Percentiles rank a stretch among this genome's conserved stretches.
These are phyloP conservation scores for Coriolopsis trogii DNA, from an alignment of 1,284 basidiomycete species.

Conservation along the genomic window DNA sequence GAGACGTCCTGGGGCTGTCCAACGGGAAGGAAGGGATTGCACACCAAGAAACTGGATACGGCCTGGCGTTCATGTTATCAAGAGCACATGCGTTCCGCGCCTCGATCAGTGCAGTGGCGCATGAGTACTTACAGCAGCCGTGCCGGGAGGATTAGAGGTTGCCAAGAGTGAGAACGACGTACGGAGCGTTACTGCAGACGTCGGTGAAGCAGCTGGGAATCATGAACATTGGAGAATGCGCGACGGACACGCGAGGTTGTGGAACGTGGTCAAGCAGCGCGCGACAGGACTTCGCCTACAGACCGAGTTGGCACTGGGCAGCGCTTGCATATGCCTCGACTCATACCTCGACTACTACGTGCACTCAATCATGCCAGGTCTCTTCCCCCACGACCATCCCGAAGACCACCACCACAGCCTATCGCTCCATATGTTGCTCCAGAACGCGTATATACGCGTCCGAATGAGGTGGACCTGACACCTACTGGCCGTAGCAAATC, in stretches of 20 bases:
- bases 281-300: background rate
- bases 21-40: constrained; percentile 13
- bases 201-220: too few relatives aligned
- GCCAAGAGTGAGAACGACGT: too few relatives aligned
- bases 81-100: constrained; percentile 5
- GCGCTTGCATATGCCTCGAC: constrained; percentile 64
- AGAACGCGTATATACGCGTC: constrained; percentile 16
- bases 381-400: constrained; percentile 3
- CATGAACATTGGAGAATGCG: too few relatives aligned
- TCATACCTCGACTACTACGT: constrained; percentile 62
- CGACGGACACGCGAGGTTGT: too few relatives aligned
- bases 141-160: too few relatives aligned
- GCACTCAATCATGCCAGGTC: constrained; percentile 36
- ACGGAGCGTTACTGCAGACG: too few relatives aligned
- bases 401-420: background rate
- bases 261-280: background rate
- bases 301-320: background rate
- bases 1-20: constrained; percentile 9
- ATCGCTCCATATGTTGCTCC: background rate
- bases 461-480: constrained; percentile 22
- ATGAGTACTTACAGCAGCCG: too few relatives aligned
- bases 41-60: constrained; percentile 3
- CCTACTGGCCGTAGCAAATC: constrained; percentile 26
- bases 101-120: constrained; percentile 1
- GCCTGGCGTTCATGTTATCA: background rate